A percentile compares a stretch with the other conserved stretches of the same genome.
Evolutionary conservation across 768 basidiomycete species (phyloP).

Genomic region (Suillus americanus): DNA sequence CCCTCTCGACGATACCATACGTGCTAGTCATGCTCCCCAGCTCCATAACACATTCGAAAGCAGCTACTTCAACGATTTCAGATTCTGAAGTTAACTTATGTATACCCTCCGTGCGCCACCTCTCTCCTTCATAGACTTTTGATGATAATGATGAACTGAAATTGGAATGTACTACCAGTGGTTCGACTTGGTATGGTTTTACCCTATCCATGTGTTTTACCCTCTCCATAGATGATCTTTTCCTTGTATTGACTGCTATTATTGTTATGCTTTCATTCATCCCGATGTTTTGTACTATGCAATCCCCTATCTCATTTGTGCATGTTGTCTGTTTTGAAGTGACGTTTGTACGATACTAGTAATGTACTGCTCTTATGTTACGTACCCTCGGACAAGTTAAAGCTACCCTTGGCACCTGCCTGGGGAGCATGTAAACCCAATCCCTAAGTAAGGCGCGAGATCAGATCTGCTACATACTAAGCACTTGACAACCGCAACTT

Average conservation of each 20-base stretch:
- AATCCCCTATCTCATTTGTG: not conserved
- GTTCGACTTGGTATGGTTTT: not conserved
- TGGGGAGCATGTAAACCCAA: not conserved
- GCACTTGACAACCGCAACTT: not conserved
- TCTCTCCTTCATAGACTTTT: not conserved
- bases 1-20: conserved; percentile 16
- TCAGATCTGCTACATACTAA: not conserved
- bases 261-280: not conserved
- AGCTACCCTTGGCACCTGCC: not conserved
- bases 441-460: not conserved
- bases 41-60: not conserved
- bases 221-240: too few species aligned
- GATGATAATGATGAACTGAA: not conserved
- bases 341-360: not conserved
- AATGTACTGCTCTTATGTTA: not conserved
- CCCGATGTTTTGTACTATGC: not conserved
- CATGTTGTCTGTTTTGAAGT: not conserved
- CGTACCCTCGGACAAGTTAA: not conserved
- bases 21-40: not conserved
- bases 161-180: not conserved
- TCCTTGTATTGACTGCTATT: not conserved
- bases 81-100: not conserved
- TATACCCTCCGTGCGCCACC: not conserved
- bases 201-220: not conserved
- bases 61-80: not conserved